Percentiles rank a stretch among this genome's conserved stretches.
Conservation (phyloP, 352 stramenopile genomes). For the Phytophthora citricola region DNA sequence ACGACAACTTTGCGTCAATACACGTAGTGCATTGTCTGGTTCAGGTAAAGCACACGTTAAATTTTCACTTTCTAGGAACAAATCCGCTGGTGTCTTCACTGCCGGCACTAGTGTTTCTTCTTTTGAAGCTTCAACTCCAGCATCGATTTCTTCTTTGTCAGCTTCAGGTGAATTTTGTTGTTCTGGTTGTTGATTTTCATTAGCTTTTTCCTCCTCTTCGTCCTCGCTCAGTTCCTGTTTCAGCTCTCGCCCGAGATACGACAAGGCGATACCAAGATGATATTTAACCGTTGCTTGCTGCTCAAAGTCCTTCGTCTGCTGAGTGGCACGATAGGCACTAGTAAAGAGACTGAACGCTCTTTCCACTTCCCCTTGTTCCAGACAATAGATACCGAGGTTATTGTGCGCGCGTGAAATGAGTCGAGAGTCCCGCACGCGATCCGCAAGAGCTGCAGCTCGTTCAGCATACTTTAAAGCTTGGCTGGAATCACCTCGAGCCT, state of each 20-base stretch:
- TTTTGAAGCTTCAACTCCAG: not conserved
- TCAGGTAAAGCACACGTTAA: constrained; percentile 20
- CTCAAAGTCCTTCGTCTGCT: constrained; percentile 34
- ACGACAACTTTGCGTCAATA: constrained; percentile 38
- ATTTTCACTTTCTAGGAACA: constrained; percentile 43
- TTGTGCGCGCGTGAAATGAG: constrained; percentile 47
- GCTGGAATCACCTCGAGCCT: constrained; percentile 24
- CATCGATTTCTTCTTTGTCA: not conserved
- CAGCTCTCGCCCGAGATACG: constrained; percentile 33
- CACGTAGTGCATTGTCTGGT: constrained; percentile 29
- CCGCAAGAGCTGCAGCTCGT: constrained; percentile 27
- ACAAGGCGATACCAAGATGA: constrained; percentile 47
- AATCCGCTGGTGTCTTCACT: constrained; percentile 33
- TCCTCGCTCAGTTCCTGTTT: constrained; percentile 29
- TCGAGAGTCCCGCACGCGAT: constrained; percentile 21
- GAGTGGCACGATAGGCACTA: constrained; percentile 39
- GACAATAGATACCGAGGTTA: constrained; percentile 44
- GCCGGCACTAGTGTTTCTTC: not conserved
- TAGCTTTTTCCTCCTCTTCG: constrained; percentile 22
- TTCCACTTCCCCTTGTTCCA: constrained; percentile 36
- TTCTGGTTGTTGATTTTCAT: not conserved
- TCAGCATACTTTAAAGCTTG: constrained; percentile 29
- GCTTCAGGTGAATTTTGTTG: not conserved
- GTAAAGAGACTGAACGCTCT: constrained; percentile 45
- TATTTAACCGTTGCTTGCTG: constrained; percentile 51